Evolutionary conservation across 345 rosid genomes (phyloP), one percentile per base, ranked within the genome.

Genomic region (Eucalyptus curtisii): DNA sequence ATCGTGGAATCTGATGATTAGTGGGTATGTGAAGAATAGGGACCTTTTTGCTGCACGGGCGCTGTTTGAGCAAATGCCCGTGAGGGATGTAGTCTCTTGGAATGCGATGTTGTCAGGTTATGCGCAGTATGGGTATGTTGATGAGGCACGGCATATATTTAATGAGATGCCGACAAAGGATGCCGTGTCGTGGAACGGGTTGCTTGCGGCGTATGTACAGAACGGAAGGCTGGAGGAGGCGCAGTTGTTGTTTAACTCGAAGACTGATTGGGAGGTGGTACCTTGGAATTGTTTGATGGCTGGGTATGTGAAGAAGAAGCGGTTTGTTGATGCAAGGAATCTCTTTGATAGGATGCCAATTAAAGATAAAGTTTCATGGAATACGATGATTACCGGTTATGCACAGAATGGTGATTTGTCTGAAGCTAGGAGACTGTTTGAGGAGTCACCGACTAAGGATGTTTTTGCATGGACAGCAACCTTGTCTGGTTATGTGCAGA

Each of bases 261-360:
- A 89, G 57, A 84, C 82, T 10, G 87, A 89, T 49, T 87, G 89
- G 89, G 90, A 89, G 66, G 61, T 89, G 5, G 86, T 89, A 31
- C 89, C 90, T 45, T 89, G 90, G 89, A 89, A 89, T 48, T 89
- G 90, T 87, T 87, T 89, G 89, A 87, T 89, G 90, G 84, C 84
- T 14, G 90, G 90, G 61, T 89, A 25, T 64, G 87, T 89, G 50
- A 89, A 68, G 89, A 89, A 85, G 87, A 87, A 87, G 87, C 10
- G 52, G 55, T 31, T 89, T 86, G 87, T 40, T 8, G 84, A 89
- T 49, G 90, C 90, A 61, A 89, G 90, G 61, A 52, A 57, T 61
- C 88, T 89, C 66, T 89, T 89, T 40, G 47, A 89, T 50, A 81
- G 85, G 61, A 89, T 89, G 90, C 89, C 84, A 10, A 66, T 87